Percentiles rank a stretch among this genome's conserved stretches.
Evolutionary conservation across 768 basidiomycete genomes (phyloP).

Genomic region (Mrakia hoshinonis): DNA sequence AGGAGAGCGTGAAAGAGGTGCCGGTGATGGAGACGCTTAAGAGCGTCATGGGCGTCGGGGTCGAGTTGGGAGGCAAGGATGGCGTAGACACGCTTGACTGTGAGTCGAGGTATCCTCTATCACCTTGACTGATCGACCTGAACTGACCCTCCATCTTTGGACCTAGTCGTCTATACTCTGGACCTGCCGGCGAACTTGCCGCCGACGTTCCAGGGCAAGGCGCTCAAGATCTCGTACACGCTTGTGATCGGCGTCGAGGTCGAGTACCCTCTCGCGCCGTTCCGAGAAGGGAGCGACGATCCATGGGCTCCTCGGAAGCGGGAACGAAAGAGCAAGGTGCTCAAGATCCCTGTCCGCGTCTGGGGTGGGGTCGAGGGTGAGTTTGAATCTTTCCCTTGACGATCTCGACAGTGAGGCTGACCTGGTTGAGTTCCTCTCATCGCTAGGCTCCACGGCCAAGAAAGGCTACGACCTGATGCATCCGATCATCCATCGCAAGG

Average conservation of each 20-base stretch:
- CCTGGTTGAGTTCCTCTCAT: slow-evolving; percentile 4
- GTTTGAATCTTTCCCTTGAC: slow-evolving; percentile 32
- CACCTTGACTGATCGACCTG: not conserved
- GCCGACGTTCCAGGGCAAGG: slow-evolving; percentile 79
- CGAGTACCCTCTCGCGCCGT: slow-evolving; percentile 43
- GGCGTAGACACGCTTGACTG: slow-evolving; percentile 54
- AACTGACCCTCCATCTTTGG: not conserved
- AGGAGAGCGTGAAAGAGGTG: slow-evolving; percentile 43
- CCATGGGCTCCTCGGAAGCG: slow-evolving; percentile 34
- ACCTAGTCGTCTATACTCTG: slow-evolving; percentile 68
- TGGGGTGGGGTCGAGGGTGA: slow-evolving; percentile 78
- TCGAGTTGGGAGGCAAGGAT: slow-evolving; percentile 74
- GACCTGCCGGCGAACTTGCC: slow-evolving; percentile 70
- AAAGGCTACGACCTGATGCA: slow-evolving; percentile 68
- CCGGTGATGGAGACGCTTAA: slow-evolving; percentile 81
- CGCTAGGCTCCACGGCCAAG: slow-evolving; percentile 10
- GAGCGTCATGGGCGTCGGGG: slow-evolving; percentile 80
- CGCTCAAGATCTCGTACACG: slow-evolving; percentile 78
- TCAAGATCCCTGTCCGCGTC: slow-evolving; percentile 75
- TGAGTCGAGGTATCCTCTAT: not conserved
- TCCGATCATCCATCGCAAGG: slow-evolving; percentile 52
- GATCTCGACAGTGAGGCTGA: not conserved
- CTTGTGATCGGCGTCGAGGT: slow-evolving; percentile 81
- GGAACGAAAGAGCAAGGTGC: slow-evolving; percentile 51
- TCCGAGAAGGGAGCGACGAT: slow-evolving; percentile 38